Conservation (phyloP, 202 grass and related monocot species). For the Carex arenaria region DNA sequence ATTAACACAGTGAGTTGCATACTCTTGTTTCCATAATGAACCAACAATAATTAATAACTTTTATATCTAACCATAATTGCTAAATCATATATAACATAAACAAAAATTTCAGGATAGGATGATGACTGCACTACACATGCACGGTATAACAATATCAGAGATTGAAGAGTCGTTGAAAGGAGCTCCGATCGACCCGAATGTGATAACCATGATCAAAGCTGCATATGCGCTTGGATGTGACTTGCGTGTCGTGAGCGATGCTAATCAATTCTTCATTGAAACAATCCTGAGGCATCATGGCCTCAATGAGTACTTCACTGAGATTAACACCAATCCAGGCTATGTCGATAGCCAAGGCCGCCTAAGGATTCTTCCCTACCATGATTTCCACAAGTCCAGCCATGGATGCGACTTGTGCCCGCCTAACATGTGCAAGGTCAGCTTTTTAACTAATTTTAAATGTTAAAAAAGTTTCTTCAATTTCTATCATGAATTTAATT, state of each 20-base stretch:
- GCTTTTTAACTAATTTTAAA: not conserved
- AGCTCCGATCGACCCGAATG: conserved; percentile 43
- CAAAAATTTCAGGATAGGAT: conserved; percentile 40
- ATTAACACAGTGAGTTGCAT: not conserved
- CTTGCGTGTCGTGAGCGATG: conserved; percentile 65
- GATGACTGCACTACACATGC: conserved; percentile 46
- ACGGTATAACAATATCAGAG: conserved; percentile 32
- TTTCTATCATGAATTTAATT: not conserved
- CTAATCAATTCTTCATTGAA: conserved; percentile 77
- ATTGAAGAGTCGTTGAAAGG: conserved; percentile 30
- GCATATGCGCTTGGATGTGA: conserved; percentile 57
- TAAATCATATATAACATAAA: not conserved
- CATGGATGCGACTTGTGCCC: conserved; percentile 74
- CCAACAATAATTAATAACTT: not conserved
- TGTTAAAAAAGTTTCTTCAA: not conserved
- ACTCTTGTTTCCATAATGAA: not conserved
- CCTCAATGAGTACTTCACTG: conserved; percentile 50
- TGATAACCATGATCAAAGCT: conserved; percentile 30
- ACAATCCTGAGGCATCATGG: conserved; percentile 64
- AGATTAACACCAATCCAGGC: conserved; percentile 75
- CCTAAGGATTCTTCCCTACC: conserved; percentile 50
- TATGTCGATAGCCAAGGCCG: conserved; percentile 41
- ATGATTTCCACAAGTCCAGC: conserved; percentile 35
- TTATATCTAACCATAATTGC: not conserved
- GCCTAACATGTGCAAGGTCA: conserved; percentile 83